These are phyloP conservation scores for Hemileccinum rubropunctum DNA, from an alignment of 768 basidiomycete genomes.

Conservation along the genomic window DNA sequence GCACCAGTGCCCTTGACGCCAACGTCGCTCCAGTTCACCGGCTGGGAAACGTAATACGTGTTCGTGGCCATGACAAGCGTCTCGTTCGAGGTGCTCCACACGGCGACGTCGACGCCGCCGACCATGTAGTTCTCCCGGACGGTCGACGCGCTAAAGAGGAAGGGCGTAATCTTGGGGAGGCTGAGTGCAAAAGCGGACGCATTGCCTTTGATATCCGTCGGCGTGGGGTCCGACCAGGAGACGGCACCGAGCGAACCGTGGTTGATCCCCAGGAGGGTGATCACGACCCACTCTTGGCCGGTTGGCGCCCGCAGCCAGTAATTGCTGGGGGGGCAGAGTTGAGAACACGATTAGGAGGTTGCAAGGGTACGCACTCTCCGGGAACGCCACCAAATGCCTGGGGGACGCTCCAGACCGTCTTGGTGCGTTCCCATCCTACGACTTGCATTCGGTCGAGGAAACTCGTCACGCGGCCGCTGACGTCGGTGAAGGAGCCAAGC, in stretches of 20 bases:
- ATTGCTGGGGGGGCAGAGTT: conserved; percentile 24
- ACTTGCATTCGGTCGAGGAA: conserved; percentile 54
- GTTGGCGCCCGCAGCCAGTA: conserved; percentile 65
- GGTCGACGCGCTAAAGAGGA: conserved; percentile 43
- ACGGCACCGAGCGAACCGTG: conserved; percentile 59
- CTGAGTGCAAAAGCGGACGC: conserved; percentile 48
- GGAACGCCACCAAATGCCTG: conserved; percentile 63
- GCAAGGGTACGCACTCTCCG: conserved; percentile 28
- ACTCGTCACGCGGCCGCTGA: conserved; percentile 63
- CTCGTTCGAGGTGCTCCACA: conserved; percentile 44
- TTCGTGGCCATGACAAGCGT: conserved; percentile 53
- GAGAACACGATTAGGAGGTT: too few species aligned
- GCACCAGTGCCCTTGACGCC: conserved; percentile 6
- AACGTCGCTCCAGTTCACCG: conserved; percentile 34
- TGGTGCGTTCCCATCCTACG: conserved; percentile 64
- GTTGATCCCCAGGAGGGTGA: conserved; percentile 65
- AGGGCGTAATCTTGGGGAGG: conserved; percentile 45
- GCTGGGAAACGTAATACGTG: conserved; percentile 39
- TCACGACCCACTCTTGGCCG: conserved; percentile 63
- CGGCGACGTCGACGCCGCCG: conserved; percentile 45
- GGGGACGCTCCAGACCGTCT: conserved; percentile 75
- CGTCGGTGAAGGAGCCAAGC: conserved; percentile 52
- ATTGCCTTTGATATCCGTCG: conserved; percentile 50
- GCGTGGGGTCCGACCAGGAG: conserved; percentile 53
- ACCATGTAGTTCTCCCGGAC: conserved; percentile 40